A percentile compares a stretch with the other conserved stretches of the same genome.
These are phyloP conservation scores for Boletales sp. DNA, from an alignment of 768 basidiomycete species.

Conservation along the genomic window DNA sequence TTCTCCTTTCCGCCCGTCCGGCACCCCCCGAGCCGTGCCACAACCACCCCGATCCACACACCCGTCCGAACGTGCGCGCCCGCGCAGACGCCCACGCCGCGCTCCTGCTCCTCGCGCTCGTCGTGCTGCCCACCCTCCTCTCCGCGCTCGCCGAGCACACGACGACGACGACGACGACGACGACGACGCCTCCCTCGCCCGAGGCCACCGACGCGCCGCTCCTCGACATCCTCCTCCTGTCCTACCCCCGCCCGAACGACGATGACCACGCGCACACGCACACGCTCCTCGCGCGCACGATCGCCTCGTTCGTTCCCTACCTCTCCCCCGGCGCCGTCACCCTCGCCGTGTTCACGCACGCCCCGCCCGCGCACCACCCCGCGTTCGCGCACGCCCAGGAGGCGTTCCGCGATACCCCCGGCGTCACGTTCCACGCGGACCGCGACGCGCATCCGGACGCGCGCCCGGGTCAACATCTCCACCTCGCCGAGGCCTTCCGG, in stretches of 20 bases:
- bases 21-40: background rate
- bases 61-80: background rate
- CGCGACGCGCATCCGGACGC: conserved; percentile 26
- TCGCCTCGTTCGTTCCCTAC: conserved; percentile 36
- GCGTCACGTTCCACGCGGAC: conserved; percentile 26
- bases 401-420: conserved; percentile 22
- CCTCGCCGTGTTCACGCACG: conserved; percentile 41
- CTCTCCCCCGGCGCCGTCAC: conserved; percentile 23
- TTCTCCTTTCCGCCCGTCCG: background rate
- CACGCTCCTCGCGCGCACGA: conserved; percentile 34
- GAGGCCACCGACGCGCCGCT: conserved; percentile 17
- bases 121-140: conserved; percentile 5
- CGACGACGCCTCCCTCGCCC: too few relatives aligned
- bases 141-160: conserved; percentile 5
- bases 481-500: conserved; percentile 39
- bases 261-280: conserved; percentile 14
- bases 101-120: conserved; percentile 17
- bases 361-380: conserved; percentile 21
- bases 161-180: too few relatives aligned
- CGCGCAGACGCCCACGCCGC: conserved; percentile 15
- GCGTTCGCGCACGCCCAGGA: conserved; percentile 29
- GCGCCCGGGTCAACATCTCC: conserved; percentile 35
- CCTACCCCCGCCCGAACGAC: conserved; percentile 37
- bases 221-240: conserved; percentile 39
- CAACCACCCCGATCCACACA: background rate